Evolutionary conservation across 805 yeast genomes (phyloP).

Genomic region (Candida sphagnicola): DNA sequence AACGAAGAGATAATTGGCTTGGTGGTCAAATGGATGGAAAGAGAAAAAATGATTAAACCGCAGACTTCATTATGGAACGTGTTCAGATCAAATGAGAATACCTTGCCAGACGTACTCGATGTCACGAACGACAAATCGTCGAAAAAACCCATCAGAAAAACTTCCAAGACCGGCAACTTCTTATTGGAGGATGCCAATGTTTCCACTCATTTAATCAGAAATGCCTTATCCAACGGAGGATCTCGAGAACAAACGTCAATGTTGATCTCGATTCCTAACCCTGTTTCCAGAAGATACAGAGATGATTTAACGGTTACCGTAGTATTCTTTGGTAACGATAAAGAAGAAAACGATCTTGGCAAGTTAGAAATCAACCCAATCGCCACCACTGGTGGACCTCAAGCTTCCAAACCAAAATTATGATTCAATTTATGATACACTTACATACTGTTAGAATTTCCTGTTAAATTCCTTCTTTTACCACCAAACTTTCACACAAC

Average conservation of each 20-base stretch:
- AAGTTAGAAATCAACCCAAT: slow-evolving; percentile 50
- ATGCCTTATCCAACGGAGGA: slow-evolving; percentile 86
- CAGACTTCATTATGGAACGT: slow-evolving; percentile 44
- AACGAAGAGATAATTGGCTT: slow-evolving; percentile 91
- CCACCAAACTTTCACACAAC: too few relatives aligned
- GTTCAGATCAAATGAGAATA: slow-evolving; percentile 40
- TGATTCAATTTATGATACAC: slow-evolving; percentile 14
- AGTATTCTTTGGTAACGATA: slow-evolving; percentile 76
- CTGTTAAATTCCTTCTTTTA: too few relatives aligned
- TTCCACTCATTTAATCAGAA: slow-evolving; percentile 89
- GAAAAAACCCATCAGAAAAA: slow-evolving; percentile 73
- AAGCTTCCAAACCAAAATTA: slow-evolving; percentile 44
- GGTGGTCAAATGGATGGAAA: slow-evolving; percentile 91
- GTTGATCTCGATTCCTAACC: slow-evolving; percentile 86
- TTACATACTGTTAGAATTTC: too few relatives aligned
- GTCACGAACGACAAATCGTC: slow-evolving; percentile 55
- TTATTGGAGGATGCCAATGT: slow-evolving; percentile 81
- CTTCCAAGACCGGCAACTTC: slow-evolving; percentile 36
- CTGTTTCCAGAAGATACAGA: slow-evolving; percentile 85
- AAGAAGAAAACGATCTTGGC: slow-evolving; percentile 40
- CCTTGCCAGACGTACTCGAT: slow-evolving; percentile 62
- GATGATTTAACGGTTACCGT: slow-evolving; percentile 97
- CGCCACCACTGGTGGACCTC: slow-evolving; percentile 58
- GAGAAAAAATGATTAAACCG: slow-evolving; percentile 57
- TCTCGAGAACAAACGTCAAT: slow-evolving; percentile 84